A percentile compares a stretch with the other conserved stretches of the same genome.
phyloP scores from a whole-genome alignment of 2,329 filamentous ascomycete genomes.

The Sclerotinia minor region DNA sequence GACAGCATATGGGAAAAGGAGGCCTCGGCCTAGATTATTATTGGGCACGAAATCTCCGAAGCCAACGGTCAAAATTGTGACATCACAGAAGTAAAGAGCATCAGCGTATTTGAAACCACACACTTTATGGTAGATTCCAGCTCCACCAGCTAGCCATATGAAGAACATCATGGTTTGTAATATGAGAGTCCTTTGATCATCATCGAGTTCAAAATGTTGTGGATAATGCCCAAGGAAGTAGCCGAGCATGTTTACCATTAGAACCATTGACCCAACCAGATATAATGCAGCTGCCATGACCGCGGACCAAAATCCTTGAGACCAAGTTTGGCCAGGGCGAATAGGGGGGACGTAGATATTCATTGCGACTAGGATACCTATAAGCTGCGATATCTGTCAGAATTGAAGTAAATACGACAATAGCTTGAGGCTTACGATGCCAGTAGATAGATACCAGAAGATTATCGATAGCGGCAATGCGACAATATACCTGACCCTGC shows the following conservation, averaged over 20 bases:
- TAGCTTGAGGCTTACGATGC: conserved; percentile 54
- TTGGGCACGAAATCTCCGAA: conserved; percentile 62
- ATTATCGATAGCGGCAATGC: conserved; percentile 67
- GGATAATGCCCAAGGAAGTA: conserved; percentile 69
- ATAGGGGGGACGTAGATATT: conserved; percentile 51
- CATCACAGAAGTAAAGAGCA: conserved; percentile 61
- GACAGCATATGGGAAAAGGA: conserved; percentile 67
- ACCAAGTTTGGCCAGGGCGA: conserved; percentile 55
- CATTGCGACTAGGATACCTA: conserved; percentile 58
- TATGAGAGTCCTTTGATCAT: conserved; percentile 68
- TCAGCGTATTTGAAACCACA: conserved; percentile 61
- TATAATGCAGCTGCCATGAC: conserved; percentile 65
- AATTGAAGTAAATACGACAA: not conserved
- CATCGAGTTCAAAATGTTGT: conserved; percentile 64
- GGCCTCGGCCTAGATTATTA: conserved; percentile 54
- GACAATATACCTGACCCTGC: conserved; percentile 64
- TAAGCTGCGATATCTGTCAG: conserved; percentile 47
- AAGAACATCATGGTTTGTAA: conserved; percentile 71
- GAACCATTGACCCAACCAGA: conserved; percentile 58
- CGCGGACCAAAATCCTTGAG: conserved; percentile 70
- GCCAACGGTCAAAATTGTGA: conserved; percentile 61
- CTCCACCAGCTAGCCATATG: conserved; percentile 66
- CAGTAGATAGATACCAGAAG: conserved; percentile 64
- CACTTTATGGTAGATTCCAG: conserved; percentile 58
- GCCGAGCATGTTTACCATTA: conserved; percentile 70